A percentile compares a stretch with the other conserved stretches of the same genome.
Conservation (phyloP, 441 rosid genomes). For the Pelargonium cotyledonis region DNA sequence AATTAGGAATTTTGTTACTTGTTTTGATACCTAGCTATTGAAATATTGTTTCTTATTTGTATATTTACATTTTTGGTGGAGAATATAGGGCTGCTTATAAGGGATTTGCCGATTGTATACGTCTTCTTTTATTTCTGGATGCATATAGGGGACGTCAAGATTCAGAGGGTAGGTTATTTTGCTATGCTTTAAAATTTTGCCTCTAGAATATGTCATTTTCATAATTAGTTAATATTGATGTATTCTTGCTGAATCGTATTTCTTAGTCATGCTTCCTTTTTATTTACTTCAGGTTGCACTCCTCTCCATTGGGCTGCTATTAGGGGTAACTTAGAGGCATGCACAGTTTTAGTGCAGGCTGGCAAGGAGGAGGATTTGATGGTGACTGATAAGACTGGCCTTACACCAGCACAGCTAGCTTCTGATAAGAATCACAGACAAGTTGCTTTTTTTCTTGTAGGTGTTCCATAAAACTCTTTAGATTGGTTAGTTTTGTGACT, state of each 20-base stretch:
- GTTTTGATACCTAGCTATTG: conserved; percentile 6
- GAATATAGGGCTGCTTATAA: conserved; percentile 94
- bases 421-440: conserved; percentile 91
- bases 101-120: conserved; percentile 88
- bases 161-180: conserved; percentile 60
- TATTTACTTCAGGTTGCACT: conserved; percentile 64
- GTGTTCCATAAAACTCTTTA: conserved; percentile 35
- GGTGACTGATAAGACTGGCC: conserved; percentile 81
- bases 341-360: conserved; percentile 94
- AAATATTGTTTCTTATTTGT: conserved; percentile 14
- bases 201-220: background rate
- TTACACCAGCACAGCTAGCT: conserved; percentile 97
- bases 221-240: background rate
- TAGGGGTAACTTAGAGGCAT: conserved; percentile 92
- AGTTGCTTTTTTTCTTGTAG: conserved; percentile 94
- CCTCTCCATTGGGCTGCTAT: conserved; percentile 99
- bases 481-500: too few relatives aligned
- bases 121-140: conserved; percentile 85
- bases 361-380: conserved; percentile 89
- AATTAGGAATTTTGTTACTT: background rate
- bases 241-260: background rate
- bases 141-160: conserved; percentile 88
- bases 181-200: background rate
- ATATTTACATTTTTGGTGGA: conserved; percentile 28
- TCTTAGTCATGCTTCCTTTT: conserved; percentile 13